These are phyloP conservation scores for Boletellus deceptivus DNA, from an alignment of 1,284 basidiomycete genomes.

Conservation along the genomic window DNA sequence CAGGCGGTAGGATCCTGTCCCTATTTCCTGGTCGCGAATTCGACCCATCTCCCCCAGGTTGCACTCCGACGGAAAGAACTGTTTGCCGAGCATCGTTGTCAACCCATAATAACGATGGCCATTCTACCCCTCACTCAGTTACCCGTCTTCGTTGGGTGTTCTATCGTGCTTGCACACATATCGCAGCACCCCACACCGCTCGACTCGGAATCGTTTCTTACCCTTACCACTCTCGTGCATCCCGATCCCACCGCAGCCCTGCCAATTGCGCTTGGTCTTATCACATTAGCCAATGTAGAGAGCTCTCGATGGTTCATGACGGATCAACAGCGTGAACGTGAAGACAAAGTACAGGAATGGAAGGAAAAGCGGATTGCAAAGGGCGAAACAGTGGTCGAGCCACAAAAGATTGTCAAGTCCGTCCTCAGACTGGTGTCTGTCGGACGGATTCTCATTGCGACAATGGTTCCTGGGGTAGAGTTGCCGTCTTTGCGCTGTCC, in stretches of 20 bases:
- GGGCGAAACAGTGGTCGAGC: slow-evolving; percentile 45
- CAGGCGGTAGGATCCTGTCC: slow-evolving; percentile 37
- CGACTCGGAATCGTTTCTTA: slow-evolving; percentile 72
- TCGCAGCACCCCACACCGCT: slow-evolving; percentile 60
- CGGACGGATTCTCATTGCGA: slow-evolving; percentile 72
- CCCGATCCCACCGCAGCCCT: slow-evolving; percentile 68
- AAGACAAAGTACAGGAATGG: slow-evolving; percentile 37
- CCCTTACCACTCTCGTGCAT: slow-evolving; percentile 67
- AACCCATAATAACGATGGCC: slow-evolving; percentile 57
- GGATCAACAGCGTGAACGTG: slow-evolving; percentile 47
- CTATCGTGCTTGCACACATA: slow-evolving; percentile 56
- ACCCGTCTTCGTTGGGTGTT: slow-evolving; percentile 69
- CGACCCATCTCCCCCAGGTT: slow-evolving; percentile 41
- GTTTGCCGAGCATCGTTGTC: slow-evolving; percentile 55
- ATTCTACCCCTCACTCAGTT: slow-evolving; percentile 67
- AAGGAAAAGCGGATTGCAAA: slow-evolving; percentile 47
- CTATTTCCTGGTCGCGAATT: slow-evolving; percentile 2
- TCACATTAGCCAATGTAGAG: slow-evolving; percentile 78
- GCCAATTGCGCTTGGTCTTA: slow-evolving; percentile 68
- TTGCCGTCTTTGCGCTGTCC: not conserved
- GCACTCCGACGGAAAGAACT: slow-evolving; percentile 56
- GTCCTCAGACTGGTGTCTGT: slow-evolving; percentile 63
- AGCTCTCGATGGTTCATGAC: slow-evolving; percentile 68
- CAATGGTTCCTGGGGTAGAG: slow-evolving; percentile 75
- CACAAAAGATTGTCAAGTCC: slow-evolving; percentile 59